These are phyloP conservation scores for Mrakia blollopis DNA, from an alignment of 768 basidiomycete genomes.

Conservation along the genomic window DNA sequence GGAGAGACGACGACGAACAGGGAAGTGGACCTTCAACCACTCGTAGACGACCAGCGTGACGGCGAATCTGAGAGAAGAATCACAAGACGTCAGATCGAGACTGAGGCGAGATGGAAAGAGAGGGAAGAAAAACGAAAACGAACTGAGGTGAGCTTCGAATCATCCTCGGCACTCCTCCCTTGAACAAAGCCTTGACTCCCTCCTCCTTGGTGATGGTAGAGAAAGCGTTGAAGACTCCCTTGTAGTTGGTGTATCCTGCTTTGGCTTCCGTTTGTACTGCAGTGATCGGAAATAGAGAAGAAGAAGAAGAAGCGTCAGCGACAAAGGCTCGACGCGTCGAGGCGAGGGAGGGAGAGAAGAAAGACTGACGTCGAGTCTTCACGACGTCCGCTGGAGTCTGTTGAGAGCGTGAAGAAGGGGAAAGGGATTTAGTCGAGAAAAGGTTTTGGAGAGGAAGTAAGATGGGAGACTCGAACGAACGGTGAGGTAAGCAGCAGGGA, in stretches of 20 bases:
- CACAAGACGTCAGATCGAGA: slow-evolving; percentile 6
- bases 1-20: slow-evolving; percentile 29
- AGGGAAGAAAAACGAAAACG: slow-evolving; percentile 3
- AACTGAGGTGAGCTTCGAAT: slow-evolving; percentile 72
- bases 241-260: slow-evolving; percentile 85
- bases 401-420: background rate
- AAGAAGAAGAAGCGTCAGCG: background rate
- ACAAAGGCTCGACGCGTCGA: background rate
- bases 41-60: slow-evolving; percentile 72
- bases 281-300: background rate
- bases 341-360: background rate
- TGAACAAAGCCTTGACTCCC: slow-evolving; percentile 65
- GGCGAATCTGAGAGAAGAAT: slow-evolving; percentile 60
- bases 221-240: slow-evolving; percentile 83
- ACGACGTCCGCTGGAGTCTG: slow-evolving; percentile 68
- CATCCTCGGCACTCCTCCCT: slow-evolving; percentile 82
- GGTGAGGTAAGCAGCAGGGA: slow-evolving; percentile 71
- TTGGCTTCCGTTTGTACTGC: slow-evolving; percentile 87
- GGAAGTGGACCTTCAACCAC: slow-evolving; percentile 18
- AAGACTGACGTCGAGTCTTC: slow-evolving; percentile 57
- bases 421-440: background rate
- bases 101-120: background rate
- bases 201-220: slow-evolving; percentile 71
- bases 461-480: slow-evolving; percentile 81
- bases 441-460: slow-evolving; percentile 44